Conservation (phyloP, 768 basidiomycete species). For the Termitomyces sp. region DNA sequence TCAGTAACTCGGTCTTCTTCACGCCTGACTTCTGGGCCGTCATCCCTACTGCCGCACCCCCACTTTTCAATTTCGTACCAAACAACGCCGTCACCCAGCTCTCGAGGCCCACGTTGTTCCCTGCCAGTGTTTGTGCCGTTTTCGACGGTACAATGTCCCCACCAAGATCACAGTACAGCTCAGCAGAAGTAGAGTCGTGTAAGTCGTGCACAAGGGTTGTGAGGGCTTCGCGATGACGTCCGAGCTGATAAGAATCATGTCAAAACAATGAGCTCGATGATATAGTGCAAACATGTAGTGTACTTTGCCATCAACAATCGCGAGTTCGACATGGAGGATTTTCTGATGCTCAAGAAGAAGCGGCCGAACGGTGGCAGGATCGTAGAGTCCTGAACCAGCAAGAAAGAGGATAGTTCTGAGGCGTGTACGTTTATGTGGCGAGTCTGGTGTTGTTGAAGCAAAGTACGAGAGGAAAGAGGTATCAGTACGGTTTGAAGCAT, state of each 20-base stretch:
- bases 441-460: slow-evolving; percentile 77
- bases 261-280: neutral
- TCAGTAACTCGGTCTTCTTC: slow-evolving; percentile 51
- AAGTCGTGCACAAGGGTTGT: slow-evolving; percentile 62
- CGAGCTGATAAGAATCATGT: slow-evolving; percentile 25
- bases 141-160: slow-evolving; percentile 68
- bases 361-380: slow-evolving; percentile 39
- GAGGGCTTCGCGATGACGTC: slow-evolving; percentile 59
- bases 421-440: slow-evolving; percentile 63
- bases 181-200: slow-evolving; percentile 71
- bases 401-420: slow-evolving; percentile 77
- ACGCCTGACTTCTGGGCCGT: slow-evolving; percentile 31
- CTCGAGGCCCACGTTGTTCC: slow-evolving; percentile 37
- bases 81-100: slow-evolving; percentile 49
- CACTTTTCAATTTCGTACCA: slow-evolving; percentile 20
- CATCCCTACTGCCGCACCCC: slow-evolving; percentile 12
- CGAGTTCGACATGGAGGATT: slow-evolving; percentile 64
- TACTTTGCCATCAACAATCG: slow-evolving; percentile 79
- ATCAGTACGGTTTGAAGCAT: slow-evolving; percentile 27
- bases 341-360: slow-evolving; percentile 43
- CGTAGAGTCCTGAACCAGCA: slow-evolving; percentile 69
- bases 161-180: slow-evolving; percentile 79
- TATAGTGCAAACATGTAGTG: neutral
- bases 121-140: slow-evolving; percentile 45
- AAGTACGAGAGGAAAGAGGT: slow-evolving; percentile 69